A percentile compares a stretch with the other conserved stretches of the same genome.
Conservation (phyloP, 2,329 filamentous ascomycete species). For the Trichoderma semiorbis region DNA sequence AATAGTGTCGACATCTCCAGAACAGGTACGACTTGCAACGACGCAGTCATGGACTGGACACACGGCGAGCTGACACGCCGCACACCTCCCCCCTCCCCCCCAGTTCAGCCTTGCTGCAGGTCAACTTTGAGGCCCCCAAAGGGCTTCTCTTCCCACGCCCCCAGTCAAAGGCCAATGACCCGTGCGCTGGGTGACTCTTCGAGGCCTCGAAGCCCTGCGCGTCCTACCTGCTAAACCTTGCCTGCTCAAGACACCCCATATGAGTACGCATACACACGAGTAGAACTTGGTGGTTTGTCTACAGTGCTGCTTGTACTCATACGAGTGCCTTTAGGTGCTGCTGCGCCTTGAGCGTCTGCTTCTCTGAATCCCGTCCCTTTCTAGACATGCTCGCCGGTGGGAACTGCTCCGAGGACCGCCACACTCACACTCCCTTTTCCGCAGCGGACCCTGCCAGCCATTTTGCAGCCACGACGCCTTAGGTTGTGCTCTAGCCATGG, state of each 20-base stretch:
- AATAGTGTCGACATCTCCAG: not conserved
- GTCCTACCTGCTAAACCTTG: not conserved
- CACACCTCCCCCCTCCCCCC: constrained; percentile 13
- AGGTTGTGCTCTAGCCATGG: not conserved
- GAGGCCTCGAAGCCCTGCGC: constrained; percentile 9
- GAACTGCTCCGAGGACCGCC: constrained; percentile 9
- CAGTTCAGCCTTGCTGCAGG: constrained; percentile 21
- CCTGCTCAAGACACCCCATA: not conserved
- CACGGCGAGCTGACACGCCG: constrained; percentile 14
- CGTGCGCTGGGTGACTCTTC: constrained; percentile 15
- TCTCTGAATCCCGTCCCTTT: not conserved
- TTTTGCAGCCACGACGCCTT: not conserved
- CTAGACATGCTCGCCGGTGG: not conserved
- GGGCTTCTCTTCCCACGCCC: constrained; percentile 11
- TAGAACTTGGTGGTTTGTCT: not conserved
- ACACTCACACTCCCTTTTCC: constrained; percentile 5
- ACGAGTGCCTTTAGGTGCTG: not conserved
- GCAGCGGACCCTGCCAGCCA: constrained; percentile 1
- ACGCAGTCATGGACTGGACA: not conserved
- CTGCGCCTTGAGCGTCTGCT: constrained; percentile 2
- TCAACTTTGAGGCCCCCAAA: constrained; percentile 19
- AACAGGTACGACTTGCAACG: not conserved
- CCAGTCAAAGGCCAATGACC: constrained; percentile 17
- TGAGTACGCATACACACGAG: not conserved
- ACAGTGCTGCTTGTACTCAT: not conserved